Evolutionary conservation across 2,329 filamentous ascomycete species (phyloP).

Genomic region (Apiospora phragmitis): DNA sequence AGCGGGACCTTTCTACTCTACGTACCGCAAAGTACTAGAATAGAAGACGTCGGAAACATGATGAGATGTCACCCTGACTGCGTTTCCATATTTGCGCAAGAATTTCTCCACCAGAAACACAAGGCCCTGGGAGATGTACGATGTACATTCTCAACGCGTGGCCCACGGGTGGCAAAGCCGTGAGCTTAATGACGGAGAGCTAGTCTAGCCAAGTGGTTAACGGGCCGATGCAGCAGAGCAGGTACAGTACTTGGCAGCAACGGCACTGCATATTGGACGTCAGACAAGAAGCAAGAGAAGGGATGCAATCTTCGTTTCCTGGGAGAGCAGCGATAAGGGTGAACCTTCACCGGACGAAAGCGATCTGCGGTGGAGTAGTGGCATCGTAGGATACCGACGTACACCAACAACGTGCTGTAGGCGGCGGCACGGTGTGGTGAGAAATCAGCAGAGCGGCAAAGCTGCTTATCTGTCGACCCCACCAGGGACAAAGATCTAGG

Average conservation of each 20-base stretch:
- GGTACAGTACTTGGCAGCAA: background rate
- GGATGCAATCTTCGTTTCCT: background rate
- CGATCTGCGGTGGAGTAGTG: background rate
- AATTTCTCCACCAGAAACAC: background rate
- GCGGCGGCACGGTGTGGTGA: background rate
- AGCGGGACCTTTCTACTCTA: background rate
- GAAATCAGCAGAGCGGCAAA: background rate
- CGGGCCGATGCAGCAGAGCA: constrained; percentile 4
- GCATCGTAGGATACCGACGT: background rate
- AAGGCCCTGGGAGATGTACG: background rate
- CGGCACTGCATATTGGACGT: background rate
- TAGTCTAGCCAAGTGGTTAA: constrained; percentile 5
- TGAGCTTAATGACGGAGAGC: constrained; percentile 8
- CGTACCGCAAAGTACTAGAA: constrained; percentile 9
- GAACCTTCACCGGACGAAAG: background rate
- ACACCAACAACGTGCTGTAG: background rate
- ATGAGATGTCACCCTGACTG: constrained; percentile 5
- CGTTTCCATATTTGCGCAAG: constrained; percentile 10
- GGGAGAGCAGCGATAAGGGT: background rate
- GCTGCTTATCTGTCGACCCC: constrained; percentile 10
- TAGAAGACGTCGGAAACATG: constrained; percentile 10
- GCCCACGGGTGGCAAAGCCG: constrained; percentile 3
- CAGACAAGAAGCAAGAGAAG: background rate
- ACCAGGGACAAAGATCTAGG: background rate
- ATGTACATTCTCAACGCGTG: background rate